Evolutionary conservation across 192 early-diverging fungal genomes (phyloP), one percentile per base, ranked within the genome.

Genomic region (Entomortierella lignicola): DNA sequence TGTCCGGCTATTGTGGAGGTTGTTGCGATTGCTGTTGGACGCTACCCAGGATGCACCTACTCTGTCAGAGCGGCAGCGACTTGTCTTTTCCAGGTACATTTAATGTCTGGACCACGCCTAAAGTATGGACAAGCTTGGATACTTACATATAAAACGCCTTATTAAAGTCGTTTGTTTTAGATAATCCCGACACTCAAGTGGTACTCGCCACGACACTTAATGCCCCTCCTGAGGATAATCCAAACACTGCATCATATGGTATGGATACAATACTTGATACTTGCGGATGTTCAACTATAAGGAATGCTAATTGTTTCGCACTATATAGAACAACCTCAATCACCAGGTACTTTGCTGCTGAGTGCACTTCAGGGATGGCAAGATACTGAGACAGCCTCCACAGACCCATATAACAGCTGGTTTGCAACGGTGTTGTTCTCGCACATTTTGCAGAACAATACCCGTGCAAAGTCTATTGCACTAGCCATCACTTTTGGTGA

Each of bases 321-420:
- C 7, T 54, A 27, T 42, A 44, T 57, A 91, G 92, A 90, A 23
- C 87, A 87, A 82, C 87, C 92, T 8, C 85, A 92, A 70, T 94
- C 97, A 10, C 91, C 95, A 12, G 98, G 98, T 7, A 96, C 96
- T 15, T 82, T 98, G 5, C 60, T 98, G n/a, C 84, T 98, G 30
- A 87, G 89, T 0, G 90, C 93, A 4, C 81, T 98, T 41, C 86
- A 97, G 12, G 89, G 92, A 65, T 92, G 92, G 92, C 87, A 92
- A 15, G 73, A 91, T 20, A 77, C 79, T 2, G 81, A 70, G 39
- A 34, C 56, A 15, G 50, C 50, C 2, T 30, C 41, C 0, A 66
- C 87, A 30, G 96, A 99, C 63, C 92, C 95, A 21, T 97, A 93
- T 81, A 88, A 89, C 17, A 84, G 89, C 7, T 98, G 96, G 96